Percentiles rank a stretch among this genome's conserved stretches.
Conservation (phyloP, 2,329 filamentous ascomycete species). For the Beauveria asiatica region DNA sequence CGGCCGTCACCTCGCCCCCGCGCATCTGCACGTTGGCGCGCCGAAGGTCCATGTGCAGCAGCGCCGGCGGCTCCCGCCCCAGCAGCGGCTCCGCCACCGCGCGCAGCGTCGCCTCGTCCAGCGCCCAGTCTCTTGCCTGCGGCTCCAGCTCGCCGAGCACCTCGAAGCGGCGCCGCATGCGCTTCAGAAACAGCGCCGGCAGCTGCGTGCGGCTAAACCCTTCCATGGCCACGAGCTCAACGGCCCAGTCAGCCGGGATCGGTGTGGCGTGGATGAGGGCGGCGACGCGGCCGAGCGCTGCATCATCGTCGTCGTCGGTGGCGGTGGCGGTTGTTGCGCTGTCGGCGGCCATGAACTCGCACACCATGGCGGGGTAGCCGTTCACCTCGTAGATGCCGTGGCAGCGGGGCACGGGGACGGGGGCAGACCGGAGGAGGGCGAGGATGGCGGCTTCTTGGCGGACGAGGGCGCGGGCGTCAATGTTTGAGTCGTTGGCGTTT, state of each 20-base stretch:
- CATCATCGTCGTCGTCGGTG: background rate
- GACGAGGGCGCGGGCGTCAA: constrained; percentile 11
- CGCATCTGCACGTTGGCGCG: constrained; percentile 12
- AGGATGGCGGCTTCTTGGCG: constrained; percentile 13
- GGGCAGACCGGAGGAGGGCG: constrained; percentile 6
- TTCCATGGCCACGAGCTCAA: constrained; percentile 13
- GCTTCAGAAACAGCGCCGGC: constrained; percentile 6
- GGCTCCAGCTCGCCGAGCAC: constrained; percentile 10
- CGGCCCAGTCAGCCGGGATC: constrained; percentile 9
- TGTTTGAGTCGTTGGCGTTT: constrained; percentile 15
- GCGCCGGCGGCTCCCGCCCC: background rate
- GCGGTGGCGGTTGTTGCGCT: background rate
- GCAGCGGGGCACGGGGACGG: constrained; percentile 10
- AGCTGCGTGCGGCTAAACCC: background rate
- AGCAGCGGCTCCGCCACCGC: constrained; percentile 9
- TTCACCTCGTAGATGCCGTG: constrained; percentile 9
- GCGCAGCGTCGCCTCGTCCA: background rate
- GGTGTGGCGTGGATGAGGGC: constrained; percentile 11
- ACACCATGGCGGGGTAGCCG: constrained; percentile 14
- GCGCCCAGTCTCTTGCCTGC: constrained; percentile 3
- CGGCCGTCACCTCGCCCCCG: constrained; percentile 5
- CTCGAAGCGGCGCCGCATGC: constrained; percentile 13
- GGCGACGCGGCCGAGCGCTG: constrained; percentile 11
- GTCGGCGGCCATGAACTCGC: constrained; percentile 12
- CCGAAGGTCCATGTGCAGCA: constrained; percentile 16